These are phyloP conservation scores for Apiospora koreana DNA, from an alignment of 2,329 filamentous ascomycete genomes.

Conservation along the genomic window DNA sequence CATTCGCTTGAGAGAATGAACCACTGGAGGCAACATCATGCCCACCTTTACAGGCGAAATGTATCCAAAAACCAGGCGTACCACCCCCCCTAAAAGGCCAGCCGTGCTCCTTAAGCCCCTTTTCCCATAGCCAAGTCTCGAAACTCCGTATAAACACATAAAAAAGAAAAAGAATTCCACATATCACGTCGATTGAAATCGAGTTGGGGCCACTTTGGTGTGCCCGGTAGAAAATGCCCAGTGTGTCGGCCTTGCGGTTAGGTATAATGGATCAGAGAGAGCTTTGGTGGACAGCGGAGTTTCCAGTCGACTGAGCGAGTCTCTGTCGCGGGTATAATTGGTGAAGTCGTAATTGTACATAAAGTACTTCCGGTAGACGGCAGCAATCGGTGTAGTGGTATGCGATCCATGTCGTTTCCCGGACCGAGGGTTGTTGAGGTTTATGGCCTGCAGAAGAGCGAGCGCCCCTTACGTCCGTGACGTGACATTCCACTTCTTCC, in stretches of 20 bases:
- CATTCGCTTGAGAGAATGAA: neutral
- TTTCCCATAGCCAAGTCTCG: neutral
- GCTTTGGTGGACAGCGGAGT: neutral
- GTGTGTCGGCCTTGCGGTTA: neutral
- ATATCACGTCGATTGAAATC: neutral
- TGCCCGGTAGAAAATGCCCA: neutral
- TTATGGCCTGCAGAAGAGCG: neutral
- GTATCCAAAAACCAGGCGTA: neutral
- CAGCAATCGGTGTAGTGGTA: neutral
- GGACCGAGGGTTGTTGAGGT: neutral
- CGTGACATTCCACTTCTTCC: constrained; percentile 50
- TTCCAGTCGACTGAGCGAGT: neutral
- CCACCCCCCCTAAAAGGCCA: neutral
- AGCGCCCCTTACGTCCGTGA: constrained; percentile 39
- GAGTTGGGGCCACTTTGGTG: neutral
- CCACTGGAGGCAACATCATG: neutral
- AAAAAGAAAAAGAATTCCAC: neutral
- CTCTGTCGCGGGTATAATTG: neutral
- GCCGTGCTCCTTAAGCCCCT: neutral
- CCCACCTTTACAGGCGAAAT: neutral
- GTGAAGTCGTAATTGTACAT: neutral
- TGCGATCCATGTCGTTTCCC: neutral
- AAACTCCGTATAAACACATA: constrained; percentile 3
- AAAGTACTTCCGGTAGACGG: neutral
- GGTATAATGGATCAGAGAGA: neutral